These are phyloP conservation scores for Kockovaella imperatae DNA, from an alignment of 768 basidiomycete genomes.

Conservation along the genomic window DNA sequence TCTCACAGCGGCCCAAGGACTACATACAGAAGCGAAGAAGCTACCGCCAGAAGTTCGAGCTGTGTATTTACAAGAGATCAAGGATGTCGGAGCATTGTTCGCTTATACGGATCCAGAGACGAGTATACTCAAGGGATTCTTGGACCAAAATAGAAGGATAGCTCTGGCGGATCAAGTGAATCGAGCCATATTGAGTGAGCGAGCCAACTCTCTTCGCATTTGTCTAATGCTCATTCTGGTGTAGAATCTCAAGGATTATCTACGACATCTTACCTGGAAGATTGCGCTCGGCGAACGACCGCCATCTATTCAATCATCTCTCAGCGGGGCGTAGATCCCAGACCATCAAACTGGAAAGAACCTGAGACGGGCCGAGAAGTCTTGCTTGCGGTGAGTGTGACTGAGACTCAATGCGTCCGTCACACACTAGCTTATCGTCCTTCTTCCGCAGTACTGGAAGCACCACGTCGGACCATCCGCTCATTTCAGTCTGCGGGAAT, in stretches of 20 bases:
- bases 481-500: conserved; percentile 21
- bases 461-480: conserved; percentile 2
- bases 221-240: too few relatives aligned
- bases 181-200: conserved; percentile 72
- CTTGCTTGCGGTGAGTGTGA: too few relatives aligned
- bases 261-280: conserved; percentile 16
- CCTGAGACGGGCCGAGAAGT: too few relatives aligned
- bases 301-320: conserved; percentile 17
- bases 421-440: background rate
- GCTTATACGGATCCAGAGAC: conserved; percentile 75
- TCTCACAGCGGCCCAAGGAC: conserved; percentile 50
- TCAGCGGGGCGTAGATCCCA: conserved; percentile 19
- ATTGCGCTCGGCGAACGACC: conserved; percentile 14
- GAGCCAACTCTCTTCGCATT: background rate
- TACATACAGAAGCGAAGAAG: conserved; percentile 57
- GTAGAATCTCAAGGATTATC: conserved; percentile 14
- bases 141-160: conserved; percentile 67
- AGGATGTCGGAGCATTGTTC: conserved; percentile 65
- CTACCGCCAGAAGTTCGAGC: conserved; percentile 57
- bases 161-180: conserved; percentile 82
- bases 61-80: conserved; percentile 62
- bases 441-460: conserved; percentile 14
- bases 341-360: background rate
- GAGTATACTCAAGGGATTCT: conserved; percentile 66
- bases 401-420: background rate